Evolutionary conservation across 768 basidiomycete genomes (phyloP), one percentile per base, ranked within the genome.

Genomic region (Pleurotus pulmonarius): DNA sequence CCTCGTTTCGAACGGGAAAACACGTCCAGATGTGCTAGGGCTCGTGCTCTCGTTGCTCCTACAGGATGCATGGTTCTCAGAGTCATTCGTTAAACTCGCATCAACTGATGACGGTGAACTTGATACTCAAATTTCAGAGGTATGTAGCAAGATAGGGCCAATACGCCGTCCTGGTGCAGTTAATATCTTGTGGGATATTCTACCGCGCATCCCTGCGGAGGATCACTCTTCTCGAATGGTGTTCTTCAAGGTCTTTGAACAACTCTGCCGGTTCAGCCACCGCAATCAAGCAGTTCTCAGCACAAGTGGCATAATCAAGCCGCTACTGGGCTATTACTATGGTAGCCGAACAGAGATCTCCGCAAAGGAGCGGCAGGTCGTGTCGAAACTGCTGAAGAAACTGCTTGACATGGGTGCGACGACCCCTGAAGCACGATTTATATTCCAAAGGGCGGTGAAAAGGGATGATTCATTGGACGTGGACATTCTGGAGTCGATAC

Each of bases 351-450:
- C 46, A 13, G 43, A 46, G 11, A 60, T 72, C 8, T 60, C 70
- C 3, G 77, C 79, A 55, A 76, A 72, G 58, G 86, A 88, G 64
- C 80, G 80, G 24, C 75, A 80, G 41, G 64, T 84, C 2, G 65
- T 85, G 38, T 80, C 81, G 62, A 88, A 85, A 65, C 75, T 92
- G 0, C 67, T 90, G 18, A 75, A 83, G 51, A 76, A 82, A n/a
- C 65, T 93, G 16, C 71, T 92, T 38, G 90, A 93, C 60, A 84
- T 92, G 74, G 89, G 91, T 1, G 79, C 85, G 0, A 83, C 79
- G 3, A 83, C 86, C 0, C 71, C 75, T 7, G 86, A 91, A 29
- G 82, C 82, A n/a, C 72, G 87, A 45, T 64, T 65, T 9, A 79
- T 93, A 39, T 84, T 94, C 55, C 83, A 86, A 60, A 75, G 72